Evolutionary conservation across 176 grass and related monocot species (phyloP), one percentile per base, ranked within the genome.

Genomic region (Phoenix roebelenii): DNA sequence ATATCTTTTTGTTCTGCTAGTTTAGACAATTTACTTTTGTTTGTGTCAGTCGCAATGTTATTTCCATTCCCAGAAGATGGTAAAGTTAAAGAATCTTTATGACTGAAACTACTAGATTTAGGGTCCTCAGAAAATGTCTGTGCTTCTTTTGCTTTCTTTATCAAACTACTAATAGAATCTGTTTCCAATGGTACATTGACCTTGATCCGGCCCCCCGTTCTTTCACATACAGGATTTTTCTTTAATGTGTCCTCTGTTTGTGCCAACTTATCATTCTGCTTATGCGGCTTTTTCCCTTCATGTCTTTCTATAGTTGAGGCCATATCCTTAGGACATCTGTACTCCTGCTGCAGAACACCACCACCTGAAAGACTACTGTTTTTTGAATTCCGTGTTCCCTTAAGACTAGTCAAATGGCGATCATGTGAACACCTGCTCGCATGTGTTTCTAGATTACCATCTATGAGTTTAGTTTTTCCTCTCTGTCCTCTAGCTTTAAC

Each of bases 111-210:
- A 74, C 25, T 59, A 64, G 55, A 70, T 73, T 53, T 80, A 52
- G 64, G 68, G 30, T 77, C 51, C 67, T 83, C 83, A 32, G 73
- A 73, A 77, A 80, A 67, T 60, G 59, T 77, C 44, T 76, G 79
- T 70, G 69, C 50, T 59, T 39, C 39, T 64, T 71, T 75, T 57
- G 66, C 69, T 59, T 80, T 83, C 50, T 39, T 54, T 52, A 29
- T 24, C 26, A 59, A 74, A 61, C 56, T 65, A 54, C 73, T 83
- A 81, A 59, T 68, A 65, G 74, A 65, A 50, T 80, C 70, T 28
- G 48, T 22, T 59, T 35, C 17, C 29, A 77, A 53, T 69, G 59
- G 30, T 55, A 9, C 62, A 25, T 32, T 59, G 53, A 35, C 59
- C 51, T 70, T 60, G 71, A 63, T 69, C n/a, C 22, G 3, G 50